phyloP scores from a whole-genome alignment of 129 eudicot species.

The Tagetes erecta region DNA sequence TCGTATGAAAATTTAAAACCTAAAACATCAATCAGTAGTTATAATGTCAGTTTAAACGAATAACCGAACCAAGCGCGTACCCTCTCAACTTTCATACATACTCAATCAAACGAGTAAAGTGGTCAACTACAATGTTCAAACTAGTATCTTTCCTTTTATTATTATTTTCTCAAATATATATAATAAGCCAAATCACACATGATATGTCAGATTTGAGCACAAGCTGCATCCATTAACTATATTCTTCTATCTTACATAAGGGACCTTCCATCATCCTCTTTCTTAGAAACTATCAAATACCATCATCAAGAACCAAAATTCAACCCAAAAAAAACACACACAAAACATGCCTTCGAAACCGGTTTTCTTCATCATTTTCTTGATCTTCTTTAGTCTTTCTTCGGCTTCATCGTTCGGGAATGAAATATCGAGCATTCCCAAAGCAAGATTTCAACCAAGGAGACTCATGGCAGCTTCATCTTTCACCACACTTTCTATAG shows the following conservation, averaged over 20 bases:
- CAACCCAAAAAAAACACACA: constrained; percentile 26
- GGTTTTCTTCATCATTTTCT: constrained; percentile 34
- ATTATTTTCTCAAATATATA: constrained; percentile 18
- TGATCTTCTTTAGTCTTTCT: constrained; percentile 41
- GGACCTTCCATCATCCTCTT: constrained; percentile 21
- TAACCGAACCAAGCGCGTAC: too few relatives aligned
- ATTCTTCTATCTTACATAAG: constrained; percentile 35
- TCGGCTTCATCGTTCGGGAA: constrained; percentile 17
- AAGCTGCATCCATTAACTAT: constrained; percentile 43
- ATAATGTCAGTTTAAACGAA: too few relatives aligned
- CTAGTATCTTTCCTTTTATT: constrained; percentile 25
- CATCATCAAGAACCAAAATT: constrained; percentile 2
- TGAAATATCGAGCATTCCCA: constrained; percentile 3
- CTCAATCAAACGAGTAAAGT: not conserved
- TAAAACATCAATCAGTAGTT: too few relatives aligned
- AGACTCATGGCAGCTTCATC: constrained; percentile 42
- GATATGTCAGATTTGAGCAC: constrained; percentile 60
- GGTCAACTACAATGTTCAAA: constrained; percentile 30
- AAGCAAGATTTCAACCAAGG: constrained; percentile 51
- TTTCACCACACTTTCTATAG: constrained; percentile 39
- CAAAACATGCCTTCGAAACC: constrained; percentile 32
- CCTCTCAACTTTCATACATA: not conserved
- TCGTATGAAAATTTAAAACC: too few relatives aligned
- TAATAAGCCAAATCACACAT: constrained; percentile 46
- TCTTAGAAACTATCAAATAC: constrained; percentile 6